phyloP scores from a whole-genome alignment of 495 filamentous ascomycete species.

The Durotheca rogersii region DNA sequence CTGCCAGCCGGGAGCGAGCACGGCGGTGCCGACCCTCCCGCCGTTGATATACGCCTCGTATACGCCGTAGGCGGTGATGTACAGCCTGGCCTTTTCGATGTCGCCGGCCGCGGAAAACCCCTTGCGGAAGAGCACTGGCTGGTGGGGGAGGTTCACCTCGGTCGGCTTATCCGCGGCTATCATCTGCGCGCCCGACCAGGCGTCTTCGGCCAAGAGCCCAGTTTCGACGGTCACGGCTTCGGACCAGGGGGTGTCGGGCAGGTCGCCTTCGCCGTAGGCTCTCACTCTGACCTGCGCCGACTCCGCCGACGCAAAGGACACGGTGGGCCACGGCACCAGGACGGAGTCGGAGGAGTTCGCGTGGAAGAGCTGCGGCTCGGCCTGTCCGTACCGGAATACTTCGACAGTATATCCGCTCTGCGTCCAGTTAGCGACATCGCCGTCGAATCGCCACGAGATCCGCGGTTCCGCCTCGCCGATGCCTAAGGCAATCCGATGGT shows the following conservation, averaged over 20 bases:
- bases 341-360: slow-evolving; percentile 40
- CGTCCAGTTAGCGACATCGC: slow-evolving; percentile 22
- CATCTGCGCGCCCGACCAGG: slow-evolving; percentile 46
- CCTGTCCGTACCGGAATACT: slow-evolving; percentile 13
- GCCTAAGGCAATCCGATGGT: slow-evolving; percentile 33
- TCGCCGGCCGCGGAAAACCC: slow-evolving; percentile 21
- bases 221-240: slow-evolving; percentile 40
- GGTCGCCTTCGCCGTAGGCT: slow-evolving; percentile 30
- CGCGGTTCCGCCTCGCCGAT: slow-evolving; percentile 32
- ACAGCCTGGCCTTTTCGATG: slow-evolving; percentile 39
- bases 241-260: slow-evolving; percentile 43
- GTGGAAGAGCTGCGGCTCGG: slow-evolving; percentile 23
- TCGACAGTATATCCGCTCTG: slow-evolving; percentile 34
- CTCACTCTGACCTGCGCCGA: slow-evolving; percentile 43
- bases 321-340: slow-evolving; percentile 54
- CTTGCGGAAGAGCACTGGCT: slow-evolving; percentile 29
- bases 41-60: slow-evolving; percentile 56
- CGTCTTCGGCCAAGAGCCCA: slow-evolving; percentile 37
- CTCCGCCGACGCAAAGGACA: slow-evolving; percentile 46
- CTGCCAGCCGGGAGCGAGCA: slow-evolving; percentile 56
- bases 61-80: slow-evolving; percentile 54
- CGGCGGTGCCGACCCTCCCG: slow-evolving; percentile 40
- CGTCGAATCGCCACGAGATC: slow-evolving; percentile 37
- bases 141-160: slow-evolving; percentile 22
- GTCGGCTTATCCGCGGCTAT: slow-evolving; percentile 33